Conservation (phyloP, 1,284 basidiomycete species). For the Nidula niveotomentosa region DNA sequence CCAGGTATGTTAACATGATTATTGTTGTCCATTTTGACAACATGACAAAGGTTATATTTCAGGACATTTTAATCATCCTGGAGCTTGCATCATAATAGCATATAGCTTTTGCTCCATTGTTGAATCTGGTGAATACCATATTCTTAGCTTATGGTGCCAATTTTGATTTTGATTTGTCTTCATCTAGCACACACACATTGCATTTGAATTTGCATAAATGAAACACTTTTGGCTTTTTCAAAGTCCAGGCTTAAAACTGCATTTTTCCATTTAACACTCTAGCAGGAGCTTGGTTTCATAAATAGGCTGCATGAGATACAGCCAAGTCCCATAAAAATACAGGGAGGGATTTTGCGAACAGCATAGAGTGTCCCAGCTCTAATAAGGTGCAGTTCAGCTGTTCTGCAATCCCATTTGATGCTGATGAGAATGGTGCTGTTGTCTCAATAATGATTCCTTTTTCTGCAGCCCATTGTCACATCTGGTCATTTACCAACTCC, state of each 20-base stretch:
- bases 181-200: constrained; percentile 25
- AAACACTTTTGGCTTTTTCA: constrained; percentile 21
- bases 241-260: constrained; percentile 18
- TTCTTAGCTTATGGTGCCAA: constrained; percentile 16
- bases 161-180: constrained; percentile 14
- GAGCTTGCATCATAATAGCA: constrained; percentile 19
- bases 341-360: constrained; percentile 25
- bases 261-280: constrained; percentile 13
- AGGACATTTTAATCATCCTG: too few relatives aligned
- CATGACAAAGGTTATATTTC: too few relatives aligned
- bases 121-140: constrained; percentile 18
- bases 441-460: constrained; percentile 18
- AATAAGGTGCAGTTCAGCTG: constrained; percentile 29
- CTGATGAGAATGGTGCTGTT: constrained; percentile 33
- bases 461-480: constrained; percentile 4
- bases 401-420: constrained; percentile 38
- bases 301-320: constrained; percentile 25
- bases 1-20: too few relatives aligned
- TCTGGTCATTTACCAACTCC: constrained; percentile 13
- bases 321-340: constrained; percentile 37
- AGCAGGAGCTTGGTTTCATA: constrained; percentile 22
- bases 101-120: constrained; percentile 15
- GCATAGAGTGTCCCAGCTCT: constrained; percentile 23
- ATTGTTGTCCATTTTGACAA: too few relatives aligned
- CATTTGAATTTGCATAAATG: constrained; percentile 27